These are phyloP conservation scores for Aureobasidium namibiae DNA, from an alignment of 2,329 filamentous ascomycete species.

Conservation along the genomic window DNA sequence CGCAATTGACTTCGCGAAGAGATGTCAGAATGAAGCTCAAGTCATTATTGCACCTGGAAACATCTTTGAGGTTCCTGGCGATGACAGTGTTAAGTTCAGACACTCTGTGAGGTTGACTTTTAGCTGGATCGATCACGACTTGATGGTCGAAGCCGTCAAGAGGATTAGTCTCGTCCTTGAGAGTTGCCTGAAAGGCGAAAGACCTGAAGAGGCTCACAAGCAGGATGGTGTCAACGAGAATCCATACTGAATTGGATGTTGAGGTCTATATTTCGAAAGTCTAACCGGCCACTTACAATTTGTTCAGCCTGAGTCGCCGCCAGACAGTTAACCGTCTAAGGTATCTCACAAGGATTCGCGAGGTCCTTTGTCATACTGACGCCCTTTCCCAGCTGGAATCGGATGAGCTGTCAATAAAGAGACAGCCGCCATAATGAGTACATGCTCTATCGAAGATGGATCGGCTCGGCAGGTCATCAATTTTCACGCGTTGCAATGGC, in stretches of 20 bases:
- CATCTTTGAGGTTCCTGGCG: conserved; percentile 54
- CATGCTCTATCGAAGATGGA: too few relatives aligned
- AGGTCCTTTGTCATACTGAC: conserved; percentile 9
- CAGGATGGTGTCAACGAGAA: neutral
- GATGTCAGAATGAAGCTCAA: conserved; percentile 54
- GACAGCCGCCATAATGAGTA: too few relatives aligned
- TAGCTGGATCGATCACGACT: conserved; percentile 60
- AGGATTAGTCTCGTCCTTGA: conserved; percentile 49
- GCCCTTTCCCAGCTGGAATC: too few relatives aligned
- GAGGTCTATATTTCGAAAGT: neutral
- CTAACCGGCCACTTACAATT: conserved; percentile 32
- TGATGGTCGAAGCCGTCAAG: conserved; percentile 58
- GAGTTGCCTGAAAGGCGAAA: conserved; percentile 21
- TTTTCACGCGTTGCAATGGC: neutral
- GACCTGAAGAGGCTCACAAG: neutral
- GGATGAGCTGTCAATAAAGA: too few relatives aligned
- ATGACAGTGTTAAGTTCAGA: conserved; percentile 47
- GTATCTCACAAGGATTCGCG: conserved; percentile 33
- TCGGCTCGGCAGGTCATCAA: neutral
- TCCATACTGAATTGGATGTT: neutral
- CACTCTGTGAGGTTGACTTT: conserved; percentile 60
- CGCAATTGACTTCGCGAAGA: conserved; percentile 47
- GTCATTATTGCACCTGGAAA: conserved; percentile 60
- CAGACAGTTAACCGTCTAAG: conserved; percentile 60
- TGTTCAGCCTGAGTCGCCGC: conserved; percentile 68